These are phyloP conservation scores for Blepharisma stoltei DNA, from an alignment of 73 alveolate species.

Conservation along the genomic window DNA sequence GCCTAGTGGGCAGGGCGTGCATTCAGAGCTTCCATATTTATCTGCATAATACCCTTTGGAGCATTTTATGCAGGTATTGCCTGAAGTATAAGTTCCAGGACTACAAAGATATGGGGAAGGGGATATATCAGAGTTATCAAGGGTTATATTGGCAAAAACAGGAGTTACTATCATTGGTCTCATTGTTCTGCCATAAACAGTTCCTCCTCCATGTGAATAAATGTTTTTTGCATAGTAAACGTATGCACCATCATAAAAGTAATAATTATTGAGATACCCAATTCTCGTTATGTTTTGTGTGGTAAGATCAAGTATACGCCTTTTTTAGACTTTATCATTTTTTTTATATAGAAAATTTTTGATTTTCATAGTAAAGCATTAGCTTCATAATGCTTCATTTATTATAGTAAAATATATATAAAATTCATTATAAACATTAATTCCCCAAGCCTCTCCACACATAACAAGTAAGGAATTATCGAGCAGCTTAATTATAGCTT, in stretches of 20 bases:
- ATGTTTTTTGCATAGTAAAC: background rate
- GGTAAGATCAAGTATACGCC: too few relatives aligned
- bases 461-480: too few relatives aligned
- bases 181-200: background rate
- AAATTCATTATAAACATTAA: too few relatives aligned
- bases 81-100: background rate
- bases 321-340: too few relatives aligned
- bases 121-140: background rate
- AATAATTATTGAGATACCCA: background rate
- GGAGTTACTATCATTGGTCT: background rate
- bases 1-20: conserved; percentile 4
- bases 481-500: too few relatives aligned
- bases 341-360: too few relatives aligned
- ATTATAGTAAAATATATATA: too few relatives aligned
- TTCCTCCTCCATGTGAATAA: background rate
- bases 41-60: background rate
- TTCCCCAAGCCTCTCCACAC: too few relatives aligned
- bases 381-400: too few relatives aligned
- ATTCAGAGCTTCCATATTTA: background rate
- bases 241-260: background rate
- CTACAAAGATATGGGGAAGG: background rate
- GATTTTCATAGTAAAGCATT: too few relatives aligned
- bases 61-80: background rate
- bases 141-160: background rate
- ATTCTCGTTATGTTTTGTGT: too few relatives aligned